A percentile compares a stretch with the other conserved stretches of the same genome.
These are phyloP conservation scores for Ajuga chamaepitys DNA, from an alignment of 257 asterid genomes.

Conservation along the genomic window DNA sequence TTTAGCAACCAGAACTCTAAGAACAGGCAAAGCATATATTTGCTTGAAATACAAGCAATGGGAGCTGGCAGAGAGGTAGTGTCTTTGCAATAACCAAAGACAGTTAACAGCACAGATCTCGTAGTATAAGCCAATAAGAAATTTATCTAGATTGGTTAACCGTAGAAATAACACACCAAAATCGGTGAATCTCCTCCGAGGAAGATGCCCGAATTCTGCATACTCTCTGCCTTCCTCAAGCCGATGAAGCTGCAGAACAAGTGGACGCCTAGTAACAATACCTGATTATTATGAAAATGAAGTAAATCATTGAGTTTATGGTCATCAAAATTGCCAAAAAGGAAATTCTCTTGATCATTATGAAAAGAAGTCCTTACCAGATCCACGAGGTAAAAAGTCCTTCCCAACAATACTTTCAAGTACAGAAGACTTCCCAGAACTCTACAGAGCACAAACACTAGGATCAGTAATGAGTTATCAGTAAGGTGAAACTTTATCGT, in stretches of 20 bases:
- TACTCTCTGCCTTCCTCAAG: conserved; percentile 85
- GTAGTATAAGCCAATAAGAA: background rate
- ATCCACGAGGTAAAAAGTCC: conserved; percentile 98
- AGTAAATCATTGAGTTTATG: background rate
- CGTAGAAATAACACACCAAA: conserved; percentile 54
- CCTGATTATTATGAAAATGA: conserved; percentile 37
- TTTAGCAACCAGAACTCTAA: conserved; percentile 9
- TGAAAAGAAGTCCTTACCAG: conserved; percentile 44
- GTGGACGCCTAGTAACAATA: conserved; percentile 96
- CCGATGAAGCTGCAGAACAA: conserved; percentile 92
- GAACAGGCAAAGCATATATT: background rate
- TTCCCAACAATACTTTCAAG: conserved; percentile 96
- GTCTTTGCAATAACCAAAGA: background rate
- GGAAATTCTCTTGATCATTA: background rate
- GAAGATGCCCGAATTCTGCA: conserved; percentile 97
- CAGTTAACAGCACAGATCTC: background rate
- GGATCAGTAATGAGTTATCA: conserved; percentile 10
- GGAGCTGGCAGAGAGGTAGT: background rate
- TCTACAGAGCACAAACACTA: conserved; percentile 34
- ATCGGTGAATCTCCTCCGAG: conserved; percentile 76
- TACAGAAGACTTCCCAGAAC: conserved; percentile 97
- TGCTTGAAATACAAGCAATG: no score
- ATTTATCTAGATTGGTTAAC: background rate
- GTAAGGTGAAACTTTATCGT: background rate
- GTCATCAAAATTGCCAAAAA: background rate